Base-by-base conservation (phyloP, 1,139 yeast genomes). In the Debaryomyces singareniensis region DNA sequence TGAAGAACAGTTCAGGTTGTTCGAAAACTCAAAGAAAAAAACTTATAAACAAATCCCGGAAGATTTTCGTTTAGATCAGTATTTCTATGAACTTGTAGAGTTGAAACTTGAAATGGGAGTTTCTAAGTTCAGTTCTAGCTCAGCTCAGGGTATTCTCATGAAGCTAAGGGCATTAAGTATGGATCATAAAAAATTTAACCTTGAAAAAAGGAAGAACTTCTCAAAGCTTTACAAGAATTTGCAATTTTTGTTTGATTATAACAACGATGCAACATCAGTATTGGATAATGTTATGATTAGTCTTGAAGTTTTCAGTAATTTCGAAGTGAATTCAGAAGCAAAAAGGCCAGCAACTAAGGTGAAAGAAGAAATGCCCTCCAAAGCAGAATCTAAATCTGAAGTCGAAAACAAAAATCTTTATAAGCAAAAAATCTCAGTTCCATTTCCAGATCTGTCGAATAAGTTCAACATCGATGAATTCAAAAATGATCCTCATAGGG, bases 31-130 rank as follows among this genome's bases (percentile, higher is more conserved):
- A 23, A 13, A 7, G 7, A 5, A 20, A 5, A 27, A 14, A 9
- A 35, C 29, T n/a, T 63, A 63, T 33, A 49, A 34, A 15, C 70
- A 63, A 34, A 35, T 64, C 5, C 71, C 71, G 1, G 67, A 61
- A 26, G 55, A 53, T 31, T 56, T 63, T 39, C 33, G 36, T 10
- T 43, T 66, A 26, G 62, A 64, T 20, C 66, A 66, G 25, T 66
- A 47, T 34, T 33, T 44, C 13, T 39, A 40, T 13, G 71, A 65
- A 35, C 49, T 66, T 23, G 36, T 37, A n/a, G 49, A 51, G 24
- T 39, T 66, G 16, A 53, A 46, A 29, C 31, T 36, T 4, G 40
- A 40, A n/a, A 33, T 60, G 25, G 52, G 49, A n/a, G 31, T 31
- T 7, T 25, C 29, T 2, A 33, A 38, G 3, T 62, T 57, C 38